Conservation (phyloP, 306 rosid genomes). For the Rosa multiflora region DNA sequence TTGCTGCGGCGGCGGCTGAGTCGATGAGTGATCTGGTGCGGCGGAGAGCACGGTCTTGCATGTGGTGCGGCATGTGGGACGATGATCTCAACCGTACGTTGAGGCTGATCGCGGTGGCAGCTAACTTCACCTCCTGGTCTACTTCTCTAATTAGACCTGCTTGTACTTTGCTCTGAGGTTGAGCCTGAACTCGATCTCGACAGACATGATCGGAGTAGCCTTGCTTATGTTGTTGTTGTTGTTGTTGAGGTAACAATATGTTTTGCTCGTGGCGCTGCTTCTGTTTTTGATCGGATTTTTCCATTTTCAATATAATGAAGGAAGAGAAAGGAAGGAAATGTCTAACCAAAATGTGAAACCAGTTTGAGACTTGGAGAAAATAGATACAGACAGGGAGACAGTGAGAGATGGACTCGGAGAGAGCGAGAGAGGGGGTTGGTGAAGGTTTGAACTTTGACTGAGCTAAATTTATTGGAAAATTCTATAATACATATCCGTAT, state of each 20-base stretch:
- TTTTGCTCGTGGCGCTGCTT: neutral
- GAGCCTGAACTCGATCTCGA: neutral
- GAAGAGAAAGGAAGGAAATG: neutral
- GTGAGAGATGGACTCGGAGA: neutral
- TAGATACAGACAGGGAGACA: neutral
- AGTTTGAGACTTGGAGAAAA: neutral
- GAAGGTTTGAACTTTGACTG: constrained; percentile 5
- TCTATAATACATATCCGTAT: no score
- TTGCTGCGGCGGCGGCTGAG: neutral
- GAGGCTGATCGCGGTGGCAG: constrained; percentile 53
- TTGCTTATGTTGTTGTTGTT: neutral
- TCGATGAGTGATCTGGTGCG: constrained; percentile 43
- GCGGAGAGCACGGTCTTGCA: constrained; percentile 57
- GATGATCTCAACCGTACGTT: constrained; percentile 60
- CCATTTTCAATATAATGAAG: neutral
- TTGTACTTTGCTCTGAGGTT: neutral
- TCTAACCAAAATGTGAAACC: constrained; percentile 5
- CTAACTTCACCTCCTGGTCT: constrained; percentile 33
- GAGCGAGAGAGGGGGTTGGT: neutral
- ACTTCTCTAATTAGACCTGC: neutral
- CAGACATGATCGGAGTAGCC: constrained; percentile 1
- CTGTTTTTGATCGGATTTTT: constrained; percentile 3
- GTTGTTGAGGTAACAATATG: neutral
- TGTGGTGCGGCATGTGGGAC: constrained; percentile 59
- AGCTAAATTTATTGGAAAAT: neutral